Evolutionary conservation across 306 rosid species (phyloP), one percentile per base, ranked within the genome.

Genomic region (Casuarina cunninghamiana): DNA sequence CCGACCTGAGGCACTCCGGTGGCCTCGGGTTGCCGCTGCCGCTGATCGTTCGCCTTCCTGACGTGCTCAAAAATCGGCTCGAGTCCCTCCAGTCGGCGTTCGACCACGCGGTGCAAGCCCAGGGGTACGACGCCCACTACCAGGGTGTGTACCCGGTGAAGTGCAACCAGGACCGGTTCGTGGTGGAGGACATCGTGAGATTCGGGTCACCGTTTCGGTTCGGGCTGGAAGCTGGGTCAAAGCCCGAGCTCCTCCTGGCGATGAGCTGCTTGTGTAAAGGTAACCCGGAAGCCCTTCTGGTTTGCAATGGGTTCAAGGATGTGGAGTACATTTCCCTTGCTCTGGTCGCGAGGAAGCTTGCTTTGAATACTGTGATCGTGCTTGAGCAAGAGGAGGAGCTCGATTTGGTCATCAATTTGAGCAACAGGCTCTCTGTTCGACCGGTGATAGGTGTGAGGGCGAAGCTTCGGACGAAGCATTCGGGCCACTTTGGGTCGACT

Each of bases 101-200:
- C 62, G 90, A 88, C 0, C 68, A 48, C 3, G 98, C 98, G 13
- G 87, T 95, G 78, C 84, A 84, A 3, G 83, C 90, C 4, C 89
- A 82, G n/a, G 92, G 85, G 2, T 95, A 87, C 32, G 89, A 66
- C 3, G 84, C 93, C 54, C 97, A 86, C 75, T 95, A 95, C 79
- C 99, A 93, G 84, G 99, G 99, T 0, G 97, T 95, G 62, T 95
- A 82, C 71, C 98, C 97, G 0, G 98, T 91, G 42, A 95, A 92
- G 57, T 91, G 97, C 76, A 95, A 95, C 75, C 98, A 92, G 87
- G 96, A 95, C 83, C 85, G 95, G 72, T 94, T 90, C 73, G 86
- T 94, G 1, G 95, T 92, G 13, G 98, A 94, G 81, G 98, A 94
- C 73, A 92, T 94, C 10, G 96, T 94, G 5, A 81, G 73, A 68